phyloP scores from a whole-genome alignment of 2,329 filamentous ascomycete genomes.

The Talaromyces sp. region DNA sequence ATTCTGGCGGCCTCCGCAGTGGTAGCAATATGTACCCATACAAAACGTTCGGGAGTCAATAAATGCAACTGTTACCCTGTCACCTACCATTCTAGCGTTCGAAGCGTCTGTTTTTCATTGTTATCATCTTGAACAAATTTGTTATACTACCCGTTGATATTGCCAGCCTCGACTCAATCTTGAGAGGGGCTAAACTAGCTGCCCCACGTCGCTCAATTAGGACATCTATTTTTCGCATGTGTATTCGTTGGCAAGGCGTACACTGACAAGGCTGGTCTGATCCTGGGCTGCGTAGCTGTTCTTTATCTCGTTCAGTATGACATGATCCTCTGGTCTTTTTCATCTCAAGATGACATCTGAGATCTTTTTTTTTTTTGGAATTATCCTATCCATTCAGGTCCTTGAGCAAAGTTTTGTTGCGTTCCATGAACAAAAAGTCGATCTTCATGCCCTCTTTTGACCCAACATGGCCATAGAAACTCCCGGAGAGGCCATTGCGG shows the following conservation, averaged over 20 bases:
- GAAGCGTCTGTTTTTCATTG: not conserved
- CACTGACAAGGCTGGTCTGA: not conserved
- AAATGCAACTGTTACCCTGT: no score
- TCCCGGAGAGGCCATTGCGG: not conserved
- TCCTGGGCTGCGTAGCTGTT: not conserved
- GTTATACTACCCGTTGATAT: no score
- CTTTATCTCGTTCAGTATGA: no score
- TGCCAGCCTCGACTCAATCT: not conserved
- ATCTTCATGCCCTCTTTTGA: not conserved
- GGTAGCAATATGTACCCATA: no score
- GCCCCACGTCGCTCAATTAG: not conserved
- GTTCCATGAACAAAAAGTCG: not conserved
- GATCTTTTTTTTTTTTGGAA: not conserved
- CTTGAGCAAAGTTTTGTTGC: not conserved
- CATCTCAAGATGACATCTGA: not conserved
- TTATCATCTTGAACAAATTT: not conserved
- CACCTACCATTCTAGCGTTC: not conserved
- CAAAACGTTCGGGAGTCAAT: not conserved
- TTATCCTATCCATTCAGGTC: not conserved
- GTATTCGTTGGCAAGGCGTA: not conserved
- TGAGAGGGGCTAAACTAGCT: constrained; percentile 1
- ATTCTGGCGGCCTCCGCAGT: not conserved
- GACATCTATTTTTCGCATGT: not conserved
- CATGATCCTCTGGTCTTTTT: not conserved
- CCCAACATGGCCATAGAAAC: constrained; percentile 8